A percentile compares a stretch with the other conserved stretches of the same genome.
Conservation (phyloP, 2,329 filamentous ascomycete genomes). For the Aspergillus fijiensis region DNA sequence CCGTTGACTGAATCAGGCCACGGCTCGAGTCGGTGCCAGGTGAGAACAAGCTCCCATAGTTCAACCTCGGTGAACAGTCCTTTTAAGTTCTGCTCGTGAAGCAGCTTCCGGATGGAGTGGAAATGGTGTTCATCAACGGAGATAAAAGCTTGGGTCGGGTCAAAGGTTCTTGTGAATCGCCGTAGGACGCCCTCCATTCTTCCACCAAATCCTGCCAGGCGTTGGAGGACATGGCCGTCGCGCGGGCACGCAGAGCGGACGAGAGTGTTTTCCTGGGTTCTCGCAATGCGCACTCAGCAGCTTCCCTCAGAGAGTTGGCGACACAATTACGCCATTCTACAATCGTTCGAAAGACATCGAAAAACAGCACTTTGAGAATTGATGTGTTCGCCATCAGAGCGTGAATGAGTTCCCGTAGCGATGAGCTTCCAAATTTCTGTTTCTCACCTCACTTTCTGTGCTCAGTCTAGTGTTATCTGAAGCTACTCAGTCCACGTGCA, state of each 20-base stretch:
- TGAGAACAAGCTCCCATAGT: slow-evolving; percentile 58
- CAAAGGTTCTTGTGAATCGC: slow-evolving; percentile 55
- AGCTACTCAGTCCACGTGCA: no score
- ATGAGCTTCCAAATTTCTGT: not conserved
- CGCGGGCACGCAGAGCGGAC: slow-evolving; percentile 48
- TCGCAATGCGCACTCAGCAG: slow-evolving; percentile 52
- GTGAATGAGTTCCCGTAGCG: not conserved
- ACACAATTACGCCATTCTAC: slow-evolving; percentile 76
- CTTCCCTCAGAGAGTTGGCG: slow-evolving; percentile 55
- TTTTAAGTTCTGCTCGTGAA: slow-evolving; percentile 56
- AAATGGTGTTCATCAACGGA: slow-evolving; percentile 72
- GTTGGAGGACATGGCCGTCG: slow-evolving; percentile 52
- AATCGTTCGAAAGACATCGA: slow-evolving; percentile 55
- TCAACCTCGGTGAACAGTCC: slow-evolving; percentile 64
- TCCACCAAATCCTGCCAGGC: slow-evolving; percentile 68
- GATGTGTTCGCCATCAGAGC: slow-evolving; percentile 22
- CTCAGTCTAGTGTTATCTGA: not conserved
- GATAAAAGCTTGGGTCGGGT: slow-evolving; percentile 54
- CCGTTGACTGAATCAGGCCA: slow-evolving; percentile 65
- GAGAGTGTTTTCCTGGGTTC: slow-evolving; percentile 48
- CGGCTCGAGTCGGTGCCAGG: slow-evolving; percentile 71
- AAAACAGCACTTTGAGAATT: slow-evolving; percentile 31
- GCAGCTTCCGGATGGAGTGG: slow-evolving; percentile 59
- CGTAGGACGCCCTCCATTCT: slow-evolving; percentile 68
- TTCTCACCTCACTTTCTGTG: not conserved